phyloP scores from a whole-genome alignment of 1,284 basidiomycete species.

The Wolfiporia cocos region DNA sequence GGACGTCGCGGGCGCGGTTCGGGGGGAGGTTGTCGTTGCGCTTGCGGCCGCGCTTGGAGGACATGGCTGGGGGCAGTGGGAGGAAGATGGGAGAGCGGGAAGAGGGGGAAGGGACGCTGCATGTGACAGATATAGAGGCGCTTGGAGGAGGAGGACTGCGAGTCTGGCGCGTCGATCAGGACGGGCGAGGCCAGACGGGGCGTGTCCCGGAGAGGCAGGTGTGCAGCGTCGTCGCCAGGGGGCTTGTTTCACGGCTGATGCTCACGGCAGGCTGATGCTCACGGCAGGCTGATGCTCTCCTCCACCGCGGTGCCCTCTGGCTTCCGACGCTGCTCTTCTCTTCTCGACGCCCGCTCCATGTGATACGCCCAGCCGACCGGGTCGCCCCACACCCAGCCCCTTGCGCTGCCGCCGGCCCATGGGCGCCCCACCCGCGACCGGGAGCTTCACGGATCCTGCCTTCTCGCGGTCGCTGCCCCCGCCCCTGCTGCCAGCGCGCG shows the following conservation, averaged over 20 bases:
- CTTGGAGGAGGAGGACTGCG: constrained; percentile 1
- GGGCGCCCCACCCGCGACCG: too few species aligned
- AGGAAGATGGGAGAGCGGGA: constrained; percentile 14
- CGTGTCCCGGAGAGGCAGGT: constrained; percentile 5
- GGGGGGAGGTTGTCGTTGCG: constrained; percentile 90
- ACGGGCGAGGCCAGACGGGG: constrained; percentile 6
- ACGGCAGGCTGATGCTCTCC: too few species aligned
- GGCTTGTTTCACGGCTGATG: not conserved
- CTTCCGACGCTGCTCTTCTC: too few species aligned
- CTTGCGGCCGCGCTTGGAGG: constrained; percentile 85
- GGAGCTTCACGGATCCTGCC: too few species aligned
- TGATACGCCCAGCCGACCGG: too few species aligned
- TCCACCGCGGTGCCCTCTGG: too few species aligned
- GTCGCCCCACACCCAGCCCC: too few species aligned
- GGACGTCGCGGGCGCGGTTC: constrained; percentile 88
- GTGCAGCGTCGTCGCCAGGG: constrained; percentile 4
- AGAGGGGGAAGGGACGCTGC: constrained; percentile 21
- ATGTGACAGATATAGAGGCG: constrained; percentile 17
- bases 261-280: not conserved
- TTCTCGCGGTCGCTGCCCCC: too few species aligned
- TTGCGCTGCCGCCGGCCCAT: too few species aligned
- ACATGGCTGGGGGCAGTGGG: constrained; percentile 39
- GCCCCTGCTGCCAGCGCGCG: too few species aligned
- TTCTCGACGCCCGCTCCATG: too few species aligned
- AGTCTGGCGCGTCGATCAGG: constrained; percentile 12